A percentile compares a stretch with the other conserved stretches of the same genome.
Conservation (phyloP, 2,329 filamentous ascomycete species). For the Tolypocladium tropicale region DNA sequence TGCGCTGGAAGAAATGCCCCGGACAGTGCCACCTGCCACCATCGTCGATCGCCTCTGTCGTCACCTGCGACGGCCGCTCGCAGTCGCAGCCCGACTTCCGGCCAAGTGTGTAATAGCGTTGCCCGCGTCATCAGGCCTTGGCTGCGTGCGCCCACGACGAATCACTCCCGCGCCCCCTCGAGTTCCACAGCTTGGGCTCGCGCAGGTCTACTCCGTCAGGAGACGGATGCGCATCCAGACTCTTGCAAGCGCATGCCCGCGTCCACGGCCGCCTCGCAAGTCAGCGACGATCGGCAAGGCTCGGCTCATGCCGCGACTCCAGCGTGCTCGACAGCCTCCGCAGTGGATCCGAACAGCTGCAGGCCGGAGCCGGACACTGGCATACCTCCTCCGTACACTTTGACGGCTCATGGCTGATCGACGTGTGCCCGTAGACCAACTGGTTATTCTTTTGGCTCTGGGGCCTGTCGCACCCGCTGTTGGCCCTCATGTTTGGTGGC, state of each 20-base stretch:
- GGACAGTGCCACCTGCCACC: background rate
- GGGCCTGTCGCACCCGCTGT: too few species aligned
- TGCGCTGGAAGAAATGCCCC: background rate
- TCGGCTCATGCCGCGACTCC: background rate
- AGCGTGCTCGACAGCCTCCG: background rate
- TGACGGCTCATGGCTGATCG: background rate
- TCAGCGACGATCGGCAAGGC: background rate
- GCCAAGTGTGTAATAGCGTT: too few species aligned
- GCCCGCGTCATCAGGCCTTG: background rate
- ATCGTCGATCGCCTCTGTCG: background rate
- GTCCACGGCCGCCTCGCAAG: background rate
- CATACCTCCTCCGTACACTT: too few species aligned
- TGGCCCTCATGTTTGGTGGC: too few species aligned
- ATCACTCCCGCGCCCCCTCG: background rate
- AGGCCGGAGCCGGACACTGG: background rate
- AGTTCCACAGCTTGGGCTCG: background rate
- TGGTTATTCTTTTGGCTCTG: too few species aligned
- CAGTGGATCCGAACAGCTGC: background rate
- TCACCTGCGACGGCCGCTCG: background rate
- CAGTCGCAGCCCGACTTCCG: background rate
- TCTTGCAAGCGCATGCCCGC: background rate
- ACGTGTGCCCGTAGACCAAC: too few species aligned
- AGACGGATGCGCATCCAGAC: background rate
- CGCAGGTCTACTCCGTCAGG: background rate
- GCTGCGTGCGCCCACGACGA: background rate